Conservation (phyloP, 495 filamentous ascomycete species). For the Trypethelium eluteriae region DNA sequence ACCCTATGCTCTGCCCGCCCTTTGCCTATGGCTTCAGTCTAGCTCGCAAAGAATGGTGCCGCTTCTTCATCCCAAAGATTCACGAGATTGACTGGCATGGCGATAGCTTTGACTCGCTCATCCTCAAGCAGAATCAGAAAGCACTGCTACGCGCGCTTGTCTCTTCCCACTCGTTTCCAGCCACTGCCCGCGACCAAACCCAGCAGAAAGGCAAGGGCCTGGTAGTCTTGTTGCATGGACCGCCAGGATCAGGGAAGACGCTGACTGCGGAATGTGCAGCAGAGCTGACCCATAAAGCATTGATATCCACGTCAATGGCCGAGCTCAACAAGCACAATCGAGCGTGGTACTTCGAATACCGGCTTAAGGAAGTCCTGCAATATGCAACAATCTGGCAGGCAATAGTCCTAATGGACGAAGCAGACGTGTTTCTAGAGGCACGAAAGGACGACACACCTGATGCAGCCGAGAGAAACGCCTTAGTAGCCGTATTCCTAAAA, state of each 20-base stretch:
- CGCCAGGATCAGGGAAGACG: conserved; percentile 54
- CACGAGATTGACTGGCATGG: conserved; percentile 39
- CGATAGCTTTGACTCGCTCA: conserved; percentile 49
- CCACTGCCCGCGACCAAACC: conserved; percentile 26
- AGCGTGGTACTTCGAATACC: conserved; percentile 41
- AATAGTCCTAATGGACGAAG: conserved; percentile 19
- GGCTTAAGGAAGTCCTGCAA: conserved; percentile 43
- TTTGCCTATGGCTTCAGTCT: conserved; percentile 23
- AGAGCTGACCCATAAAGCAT: conserved; percentile 44
- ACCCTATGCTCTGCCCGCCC: conserved; percentile 40
- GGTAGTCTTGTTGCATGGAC: conserved; percentile 52
- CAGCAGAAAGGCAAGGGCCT: conserved; percentile 46
- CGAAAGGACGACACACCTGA: conserved; percentile 17
- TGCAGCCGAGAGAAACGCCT: conserved; percentile 18
- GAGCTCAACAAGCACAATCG: conserved; percentile 47
- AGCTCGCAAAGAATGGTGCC: conserved; percentile 5
- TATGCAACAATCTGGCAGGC: conserved; percentile 10
- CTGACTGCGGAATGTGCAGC: conserved; percentile 50
- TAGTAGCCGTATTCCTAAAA: conserved; percentile 47
- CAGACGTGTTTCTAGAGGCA: conserved; percentile 19
- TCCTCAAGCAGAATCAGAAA: conserved; percentile 47
- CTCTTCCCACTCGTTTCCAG: conserved; percentile 26
- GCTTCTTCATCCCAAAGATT: background rate
- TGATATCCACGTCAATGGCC: conserved; percentile 49
- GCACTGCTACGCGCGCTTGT: conserved; percentile 49